Conservation (phyloP, 371 early-diverging fungal species). For the Actinomucor elegans region DNA sequence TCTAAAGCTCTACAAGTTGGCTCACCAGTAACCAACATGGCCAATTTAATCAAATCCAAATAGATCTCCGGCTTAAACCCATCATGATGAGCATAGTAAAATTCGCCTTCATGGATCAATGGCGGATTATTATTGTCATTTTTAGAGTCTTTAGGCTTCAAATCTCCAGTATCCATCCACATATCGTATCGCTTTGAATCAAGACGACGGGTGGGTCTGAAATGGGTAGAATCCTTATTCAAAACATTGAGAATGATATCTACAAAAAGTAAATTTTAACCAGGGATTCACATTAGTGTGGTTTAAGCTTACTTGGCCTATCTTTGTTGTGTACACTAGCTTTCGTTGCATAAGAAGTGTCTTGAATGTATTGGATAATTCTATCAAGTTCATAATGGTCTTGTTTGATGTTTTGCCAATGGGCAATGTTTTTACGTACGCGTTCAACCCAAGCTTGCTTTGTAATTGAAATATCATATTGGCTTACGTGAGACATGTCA, state of each 20-base stretch:
- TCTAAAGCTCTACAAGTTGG: not conserved
- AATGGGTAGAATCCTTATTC: no score
- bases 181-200: not conserved
- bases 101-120: not conserved
- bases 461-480: not conserved
- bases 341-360: not conserved
- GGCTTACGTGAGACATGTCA: not conserved
- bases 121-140: not conserved
- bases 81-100: not conserved
- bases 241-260: not conserved
- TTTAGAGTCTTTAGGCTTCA: not conserved
- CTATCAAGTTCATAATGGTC: not conserved
- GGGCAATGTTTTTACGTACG: not conserved
- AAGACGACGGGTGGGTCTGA: not conserved
- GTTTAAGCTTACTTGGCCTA: not conserved
- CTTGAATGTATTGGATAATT: not conserved
- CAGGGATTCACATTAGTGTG: no score
- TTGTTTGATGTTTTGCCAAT: slow-evolving; percentile 3
- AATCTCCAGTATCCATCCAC: not conserved
- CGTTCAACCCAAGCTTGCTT: not conserved
- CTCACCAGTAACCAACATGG: not conserved
- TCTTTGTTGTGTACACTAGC: not conserved
- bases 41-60: not conserved
- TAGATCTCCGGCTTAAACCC: slow-evolving; percentile 4
- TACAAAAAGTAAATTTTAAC: not conserved